Conservation (phyloP, 306 rosid genomes). For the Cicer yamashitae region DNA sequence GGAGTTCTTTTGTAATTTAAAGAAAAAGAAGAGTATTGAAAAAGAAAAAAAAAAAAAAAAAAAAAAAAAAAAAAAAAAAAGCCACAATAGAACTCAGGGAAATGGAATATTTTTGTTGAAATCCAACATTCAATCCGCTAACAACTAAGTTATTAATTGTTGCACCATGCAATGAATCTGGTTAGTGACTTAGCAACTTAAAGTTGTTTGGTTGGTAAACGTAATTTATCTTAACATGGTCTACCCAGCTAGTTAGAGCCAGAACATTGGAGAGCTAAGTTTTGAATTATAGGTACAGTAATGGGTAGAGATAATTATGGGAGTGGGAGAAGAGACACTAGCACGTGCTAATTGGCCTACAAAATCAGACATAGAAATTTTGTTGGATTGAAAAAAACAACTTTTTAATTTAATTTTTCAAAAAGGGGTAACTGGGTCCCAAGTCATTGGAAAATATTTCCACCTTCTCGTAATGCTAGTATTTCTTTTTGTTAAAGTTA, state of each 20-base stretch:
- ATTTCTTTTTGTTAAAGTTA: too few relatives aligned
- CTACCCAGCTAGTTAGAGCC: background rate
- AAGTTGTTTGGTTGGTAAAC: background rate
- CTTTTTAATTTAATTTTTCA: background rate
- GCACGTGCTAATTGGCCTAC: slow-evolving; percentile 41
- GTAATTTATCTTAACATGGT: background rate
- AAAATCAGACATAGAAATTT: background rate
- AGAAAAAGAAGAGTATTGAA: too few relatives aligned
- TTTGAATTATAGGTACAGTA: background rate
- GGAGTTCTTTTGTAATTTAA: too few relatives aligned
- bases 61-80: too few relatives aligned
- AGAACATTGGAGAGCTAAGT: background rate
- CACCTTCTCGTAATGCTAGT: too few relatives aligned
- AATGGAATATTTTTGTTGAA: too few relatives aligned
- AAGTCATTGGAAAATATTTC: too few relatives aligned
- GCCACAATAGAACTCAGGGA: too few relatives aligned
- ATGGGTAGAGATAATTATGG: background rate
- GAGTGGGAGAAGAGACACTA: slow-evolving; percentile 1
- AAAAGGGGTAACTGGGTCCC: too few relatives aligned
- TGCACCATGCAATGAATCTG: background rate
- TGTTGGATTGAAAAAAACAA: background rate
- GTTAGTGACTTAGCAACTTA: background rate
- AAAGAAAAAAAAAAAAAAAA: too few relatives aligned
- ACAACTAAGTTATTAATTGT: background rate
- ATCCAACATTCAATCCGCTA: background rate